These are phyloP conservation scores for Taphrina betulina DNA, from an alignment of 1,139 yeast genomes.

Conservation along the genomic window DNA sequence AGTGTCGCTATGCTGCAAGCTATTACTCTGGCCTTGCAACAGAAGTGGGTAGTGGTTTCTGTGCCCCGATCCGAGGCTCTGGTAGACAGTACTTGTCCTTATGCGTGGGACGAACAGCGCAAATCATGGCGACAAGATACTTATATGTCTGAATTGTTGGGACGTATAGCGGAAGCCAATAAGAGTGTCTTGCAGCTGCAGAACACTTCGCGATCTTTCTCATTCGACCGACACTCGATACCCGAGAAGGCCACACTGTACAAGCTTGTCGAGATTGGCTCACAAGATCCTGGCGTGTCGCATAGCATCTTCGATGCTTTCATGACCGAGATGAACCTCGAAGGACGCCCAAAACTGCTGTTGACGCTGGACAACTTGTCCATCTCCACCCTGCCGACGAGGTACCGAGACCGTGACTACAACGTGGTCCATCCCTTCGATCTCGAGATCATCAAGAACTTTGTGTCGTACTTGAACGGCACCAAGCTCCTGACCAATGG, in stretches of 20 bases:
- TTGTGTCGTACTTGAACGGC: constrained; percentile 31
- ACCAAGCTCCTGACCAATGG: constrained; percentile 17
- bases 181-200: constrained; percentile 13
- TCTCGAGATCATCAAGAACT: constrained; percentile 18
- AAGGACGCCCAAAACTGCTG: constrained; percentile 28
- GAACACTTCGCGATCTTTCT: constrained; percentile 16
- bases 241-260: constrained; percentile 16
- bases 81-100: constrained; percentile 35
- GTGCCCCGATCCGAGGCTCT: constrained; percentile 31
- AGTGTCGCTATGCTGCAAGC: constrained; percentile 34
- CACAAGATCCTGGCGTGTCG: constrained; percentile 21
- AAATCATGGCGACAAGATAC: constrained; percentile 33
- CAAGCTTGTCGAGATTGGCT: constrained; percentile 18
- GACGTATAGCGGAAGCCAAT: constrained; percentile 31
- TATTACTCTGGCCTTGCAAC: constrained; percentile 32
- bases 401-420: constrained; percentile 23
- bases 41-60: constrained; percentile 32
- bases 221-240: constrained; percentile 9
- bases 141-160: constrained; percentile 26
- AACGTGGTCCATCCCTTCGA: constrained; percentile 32
- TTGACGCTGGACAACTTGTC: constrained; percentile 33
- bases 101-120: constrained; percentile 18
- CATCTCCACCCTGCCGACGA: constrained; percentile 29
- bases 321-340: constrained; percentile 17
- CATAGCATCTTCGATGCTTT: constrained; percentile 30